Evolutionary conservation across 106 monocot species (phyloP).

Genomic region (Vanilla planifolia): DNA sequence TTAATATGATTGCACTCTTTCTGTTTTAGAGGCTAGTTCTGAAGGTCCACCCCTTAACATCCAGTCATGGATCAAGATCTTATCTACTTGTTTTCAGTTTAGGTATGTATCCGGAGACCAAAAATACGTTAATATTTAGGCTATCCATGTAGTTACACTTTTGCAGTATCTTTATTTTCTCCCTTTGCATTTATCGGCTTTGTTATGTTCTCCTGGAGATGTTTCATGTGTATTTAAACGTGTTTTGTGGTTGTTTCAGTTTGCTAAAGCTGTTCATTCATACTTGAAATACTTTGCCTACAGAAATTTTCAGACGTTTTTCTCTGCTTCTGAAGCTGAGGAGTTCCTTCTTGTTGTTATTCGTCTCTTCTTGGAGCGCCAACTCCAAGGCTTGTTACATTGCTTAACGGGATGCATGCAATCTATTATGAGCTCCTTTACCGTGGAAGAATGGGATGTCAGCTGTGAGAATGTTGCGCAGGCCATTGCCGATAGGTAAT

Average conservation of each 20-base stretch:
- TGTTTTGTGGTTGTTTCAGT: neutral
- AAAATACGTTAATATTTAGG: neutral
- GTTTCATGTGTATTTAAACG: too few species aligned
- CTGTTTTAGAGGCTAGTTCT: constrained; percentile 24
- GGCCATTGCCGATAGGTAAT: constrained; percentile 47
- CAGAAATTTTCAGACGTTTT: constrained; percentile 42
- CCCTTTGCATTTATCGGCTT: neutral
- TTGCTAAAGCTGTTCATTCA: neutral
- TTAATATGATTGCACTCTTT: constrained; percentile 8
- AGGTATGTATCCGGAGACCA: constrained; percentile 44
- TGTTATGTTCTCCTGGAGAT: neutral
- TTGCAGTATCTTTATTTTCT: neutral
- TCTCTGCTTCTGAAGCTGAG: constrained; percentile 67
- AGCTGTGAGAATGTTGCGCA: constrained; percentile 42
- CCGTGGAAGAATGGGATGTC: constrained; percentile 43
- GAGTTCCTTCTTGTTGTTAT: constrained; percentile 62
- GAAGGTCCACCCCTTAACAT: constrained; percentile 80
- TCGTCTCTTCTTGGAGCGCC: constrained; percentile 39
- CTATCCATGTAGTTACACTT: neutral
- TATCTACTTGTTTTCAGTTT: constrained; percentile 51
- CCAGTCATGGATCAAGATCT: constrained; percentile 66
- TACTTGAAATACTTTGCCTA: neutral
- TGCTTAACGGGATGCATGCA: constrained; percentile 39
- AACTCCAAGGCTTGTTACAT: constrained; percentile 42
- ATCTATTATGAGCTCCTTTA: constrained; percentile 44